Evolutionary conservation across 2,329 filamentous ascomycete genomes (phyloP).

Genomic region (Arthrobotrys musiformis): DNA sequence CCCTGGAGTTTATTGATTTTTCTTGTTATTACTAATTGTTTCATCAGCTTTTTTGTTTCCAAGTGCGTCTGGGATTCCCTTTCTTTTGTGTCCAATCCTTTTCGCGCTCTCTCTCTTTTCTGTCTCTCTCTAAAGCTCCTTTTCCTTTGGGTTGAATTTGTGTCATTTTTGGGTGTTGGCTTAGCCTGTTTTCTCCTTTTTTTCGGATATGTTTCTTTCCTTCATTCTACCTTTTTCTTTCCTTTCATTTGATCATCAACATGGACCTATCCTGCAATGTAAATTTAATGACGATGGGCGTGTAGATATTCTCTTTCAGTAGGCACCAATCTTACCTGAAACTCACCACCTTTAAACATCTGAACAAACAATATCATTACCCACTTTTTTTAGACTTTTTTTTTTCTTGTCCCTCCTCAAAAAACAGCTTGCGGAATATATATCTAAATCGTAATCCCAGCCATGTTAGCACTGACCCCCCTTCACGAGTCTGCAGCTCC

Average conservation of each 20-base stretch:
- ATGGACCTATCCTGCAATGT: constrained; percentile 9
- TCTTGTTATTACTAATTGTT: constrained; percentile 6
- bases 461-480: not conserved
- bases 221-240: not conserved
- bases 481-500: too few relatives aligned
- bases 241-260: constrained; percentile 9
- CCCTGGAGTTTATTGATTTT: constrained; percentile 28
- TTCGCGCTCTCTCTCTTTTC: constrained; percentile 44
- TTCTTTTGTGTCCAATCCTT: not conserved
- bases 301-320: constrained; percentile 15
- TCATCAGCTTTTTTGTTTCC: constrained; percentile 19
- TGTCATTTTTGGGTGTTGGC: constrained; percentile 5
- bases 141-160: constrained; percentile 26
- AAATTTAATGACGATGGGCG: constrained; percentile 28
- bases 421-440: not conserved
- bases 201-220: not conserved
- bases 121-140: not conserved
- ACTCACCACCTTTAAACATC: not conserved
- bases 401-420: not conserved
- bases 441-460: constrained; percentile 23
- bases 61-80: constrained; percentile 45
- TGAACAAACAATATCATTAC: not conserved
- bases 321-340: constrained; percentile 15
- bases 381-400: not conserved
- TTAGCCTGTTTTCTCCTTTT: constrained; percentile 6